Evolutionary conservation across 495 filamentous ascomycete genomes (phyloP).

Genomic region (Neurospora sp.): DNA sequence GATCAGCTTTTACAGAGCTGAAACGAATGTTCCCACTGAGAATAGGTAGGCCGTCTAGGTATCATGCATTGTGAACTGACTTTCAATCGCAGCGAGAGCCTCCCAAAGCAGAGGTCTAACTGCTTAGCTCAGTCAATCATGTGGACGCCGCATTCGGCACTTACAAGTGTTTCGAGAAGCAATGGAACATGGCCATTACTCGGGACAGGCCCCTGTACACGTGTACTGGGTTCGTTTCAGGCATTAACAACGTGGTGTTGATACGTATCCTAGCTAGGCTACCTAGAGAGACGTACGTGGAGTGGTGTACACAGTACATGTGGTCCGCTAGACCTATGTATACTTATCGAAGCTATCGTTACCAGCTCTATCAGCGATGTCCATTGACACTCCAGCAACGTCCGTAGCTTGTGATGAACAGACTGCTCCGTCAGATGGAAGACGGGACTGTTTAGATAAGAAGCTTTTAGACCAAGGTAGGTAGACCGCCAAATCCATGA

Average conservation of each 20-base stretch:
- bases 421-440: not conserved
- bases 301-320: not conserved
- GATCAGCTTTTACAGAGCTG: not conserved
- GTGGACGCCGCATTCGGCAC: not conserved
- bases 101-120: not conserved
- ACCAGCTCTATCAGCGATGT: not conserved
- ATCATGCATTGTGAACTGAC: not conserved
- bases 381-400: not conserved
- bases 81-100: not conserved
- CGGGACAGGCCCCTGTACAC: not conserved
- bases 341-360: not conserved
- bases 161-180: not conserved
- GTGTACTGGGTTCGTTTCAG: not conserved
- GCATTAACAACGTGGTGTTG: not conserved
- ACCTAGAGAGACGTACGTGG: not conserved
- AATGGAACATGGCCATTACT: not conserved
- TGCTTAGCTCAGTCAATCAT: not conserved
- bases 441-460: not conserved
- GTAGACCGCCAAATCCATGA: not conserved
- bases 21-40: not conserved
- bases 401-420: not conserved
- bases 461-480: not conserved
- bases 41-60: no score
- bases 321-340: not conserved
- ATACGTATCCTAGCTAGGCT: not conserved